Percentiles rank a stretch among this genome's conserved stretches.
phyloP scores from a whole-genome alignment of 345 rosid species.

The Euphorbia tirucalli region DNA sequence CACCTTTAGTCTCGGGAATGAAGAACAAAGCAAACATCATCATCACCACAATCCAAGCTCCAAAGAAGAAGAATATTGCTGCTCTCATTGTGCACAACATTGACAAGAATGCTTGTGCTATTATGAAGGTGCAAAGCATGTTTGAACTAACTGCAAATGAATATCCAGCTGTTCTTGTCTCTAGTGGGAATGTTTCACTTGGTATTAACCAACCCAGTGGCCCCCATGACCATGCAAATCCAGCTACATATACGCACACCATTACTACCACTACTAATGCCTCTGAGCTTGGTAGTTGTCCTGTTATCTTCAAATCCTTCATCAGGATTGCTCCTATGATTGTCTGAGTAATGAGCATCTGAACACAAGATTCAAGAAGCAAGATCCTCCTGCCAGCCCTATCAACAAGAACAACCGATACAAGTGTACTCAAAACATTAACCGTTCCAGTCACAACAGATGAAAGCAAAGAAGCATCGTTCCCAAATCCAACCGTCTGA shows the following conservation, averaged over 20 bases:
- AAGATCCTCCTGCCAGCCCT: slow-evolving; percentile 35
- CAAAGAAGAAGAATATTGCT: slow-evolving; percentile 58
- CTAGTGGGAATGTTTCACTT: slow-evolving; percentile 64
- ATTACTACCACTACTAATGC: slow-evolving; percentile 48
- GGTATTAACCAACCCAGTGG: slow-evolving; percentile 81
- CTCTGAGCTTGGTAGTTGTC: slow-evolving; percentile 28
- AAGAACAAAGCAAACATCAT: slow-evolving; percentile 44
- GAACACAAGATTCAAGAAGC: slow-evolving; percentile 47
- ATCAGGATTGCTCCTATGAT: slow-evolving; percentile 49
- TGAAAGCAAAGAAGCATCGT: slow-evolving; percentile 28
- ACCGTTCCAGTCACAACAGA: slow-evolving; percentile 28
- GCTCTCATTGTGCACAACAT: slow-evolving; percentile 53
- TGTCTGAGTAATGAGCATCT: slow-evolving; percentile 37
- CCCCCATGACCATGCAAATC: slow-evolving; percentile 88
- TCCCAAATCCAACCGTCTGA: slow-evolving; percentile 39
- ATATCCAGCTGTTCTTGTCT: slow-evolving; percentile 61
- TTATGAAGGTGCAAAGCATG: slow-evolving; percentile 79
- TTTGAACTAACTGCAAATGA: slow-evolving; percentile 61
- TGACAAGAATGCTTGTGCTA: slow-evolving; percentile 74
- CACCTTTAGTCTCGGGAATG: slow-evolving; percentile 55
- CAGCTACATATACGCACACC: slow-evolving; percentile 56
- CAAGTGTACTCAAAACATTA: slow-evolving; percentile 38
- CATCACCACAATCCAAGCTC: slow-evolving; percentile 60
- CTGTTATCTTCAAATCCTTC: slow-evolving; percentile 33
- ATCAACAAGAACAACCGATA: slow-evolving; percentile 34